A percentile compares a stretch with the other conserved stretches of the same genome.
Evolutionary conservation across 192 early-diverging fungal species (phyloP).

Genomic region (Coemansia sp.): DNA sequence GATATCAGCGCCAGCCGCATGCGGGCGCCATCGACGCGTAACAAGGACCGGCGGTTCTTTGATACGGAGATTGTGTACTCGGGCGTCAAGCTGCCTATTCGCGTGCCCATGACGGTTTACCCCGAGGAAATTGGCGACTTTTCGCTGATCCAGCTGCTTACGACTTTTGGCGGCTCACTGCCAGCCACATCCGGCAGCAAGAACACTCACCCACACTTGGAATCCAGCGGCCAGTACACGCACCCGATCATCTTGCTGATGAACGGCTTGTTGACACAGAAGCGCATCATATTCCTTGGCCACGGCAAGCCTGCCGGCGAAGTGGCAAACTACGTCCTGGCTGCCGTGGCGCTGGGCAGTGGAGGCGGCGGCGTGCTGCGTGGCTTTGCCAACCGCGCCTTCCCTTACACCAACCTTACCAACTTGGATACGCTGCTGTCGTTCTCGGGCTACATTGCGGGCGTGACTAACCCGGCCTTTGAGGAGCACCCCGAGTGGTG

Average conservation of each 20-base stretch:
- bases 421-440: slow-evolving; percentile 82
- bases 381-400: slow-evolving; percentile 85
- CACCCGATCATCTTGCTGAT: slow-evolving; percentile 85
- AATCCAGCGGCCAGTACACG: slow-evolving; percentile 77
- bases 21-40: slow-evolving; percentile 54
- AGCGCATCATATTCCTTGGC: slow-evolving; percentile 88
- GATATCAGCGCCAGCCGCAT: slow-evolving; percentile 51
- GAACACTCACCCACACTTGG: slow-evolving; percentile 81
- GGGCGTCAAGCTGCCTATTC: slow-evolving; percentile 81
- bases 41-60: slow-evolving; percentile 86
- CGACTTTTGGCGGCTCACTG: slow-evolving; percentile 61
- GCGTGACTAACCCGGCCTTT: slow-evolving; percentile 94
- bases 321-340: slow-evolving; percentile 88
- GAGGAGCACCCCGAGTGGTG: slow-evolving; percentile 92
- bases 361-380: slow-evolving; percentile 84
- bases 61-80: slow-evolving; percentile 85
- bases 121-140: slow-evolving; percentile 93
- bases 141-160: slow-evolving; percentile 76
- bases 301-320: slow-evolving; percentile 87
- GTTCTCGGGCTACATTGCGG: slow-evolving; percentile 90
- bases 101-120: slow-evolving; percentile 81
- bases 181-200: slow-evolving; percentile 50
- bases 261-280: slow-evolving; percentile 90
- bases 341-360: slow-evolving; percentile 84
- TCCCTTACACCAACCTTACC: slow-evolving; percentile 86